These are phyloP conservation scores for Xylaria sp. DNA, from an alignment of 2,329 filamentous ascomycete species.

Conservation along the genomic window DNA sequence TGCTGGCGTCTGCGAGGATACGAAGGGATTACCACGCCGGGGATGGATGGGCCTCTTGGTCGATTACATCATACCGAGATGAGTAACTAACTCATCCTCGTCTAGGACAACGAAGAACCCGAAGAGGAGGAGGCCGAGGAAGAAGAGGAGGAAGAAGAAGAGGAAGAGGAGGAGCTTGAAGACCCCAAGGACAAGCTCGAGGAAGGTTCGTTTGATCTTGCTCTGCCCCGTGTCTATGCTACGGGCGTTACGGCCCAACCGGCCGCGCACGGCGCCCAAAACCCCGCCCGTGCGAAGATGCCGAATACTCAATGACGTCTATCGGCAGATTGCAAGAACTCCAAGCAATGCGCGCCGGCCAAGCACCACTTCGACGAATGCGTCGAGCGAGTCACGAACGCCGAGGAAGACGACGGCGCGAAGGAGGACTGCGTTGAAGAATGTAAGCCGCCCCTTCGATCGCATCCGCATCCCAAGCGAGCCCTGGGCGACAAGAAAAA, in stretches of 20 bases:
- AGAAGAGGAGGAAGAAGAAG: slow-evolving; percentile 77
- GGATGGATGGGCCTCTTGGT: not conserved
- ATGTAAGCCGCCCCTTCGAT: slow-evolving; percentile 74
- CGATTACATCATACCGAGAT: slow-evolving; percentile 1
- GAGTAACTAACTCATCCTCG: slow-evolving; percentile 9
- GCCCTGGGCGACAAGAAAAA: not conserved
- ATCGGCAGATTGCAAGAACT: slow-evolving; percentile 81
- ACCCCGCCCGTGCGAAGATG: not conserved
- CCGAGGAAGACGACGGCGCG: slow-evolving; percentile 69
- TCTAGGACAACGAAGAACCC: slow-evolving; percentile 5
- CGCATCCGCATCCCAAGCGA: not conserved
- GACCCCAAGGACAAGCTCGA: slow-evolving; percentile 88
- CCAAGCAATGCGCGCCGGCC: slow-evolving; percentile 77
- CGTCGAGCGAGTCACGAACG: slow-evolving; percentile 82
- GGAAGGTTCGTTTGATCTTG: slow-evolving; percentile 72
- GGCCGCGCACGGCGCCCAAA: not conserved
- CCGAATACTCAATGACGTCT: slow-evolving; percentile 23
- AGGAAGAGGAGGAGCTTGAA: slow-evolving; percentile 78
- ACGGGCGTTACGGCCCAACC: slow-evolving; percentile 4
- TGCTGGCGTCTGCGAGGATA: not conserved
- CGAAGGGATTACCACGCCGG: not conserved
- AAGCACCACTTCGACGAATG: slow-evolving; percentile 99
- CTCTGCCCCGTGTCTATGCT: slow-evolving; percentile 2
- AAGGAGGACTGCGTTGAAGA: slow-evolving; percentile 98
- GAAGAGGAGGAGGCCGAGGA: slow-evolving; percentile 55